phyloP scores from a whole-genome alignment of 129 eudicot genomes.

The Helianthus tuberosus region DNA sequence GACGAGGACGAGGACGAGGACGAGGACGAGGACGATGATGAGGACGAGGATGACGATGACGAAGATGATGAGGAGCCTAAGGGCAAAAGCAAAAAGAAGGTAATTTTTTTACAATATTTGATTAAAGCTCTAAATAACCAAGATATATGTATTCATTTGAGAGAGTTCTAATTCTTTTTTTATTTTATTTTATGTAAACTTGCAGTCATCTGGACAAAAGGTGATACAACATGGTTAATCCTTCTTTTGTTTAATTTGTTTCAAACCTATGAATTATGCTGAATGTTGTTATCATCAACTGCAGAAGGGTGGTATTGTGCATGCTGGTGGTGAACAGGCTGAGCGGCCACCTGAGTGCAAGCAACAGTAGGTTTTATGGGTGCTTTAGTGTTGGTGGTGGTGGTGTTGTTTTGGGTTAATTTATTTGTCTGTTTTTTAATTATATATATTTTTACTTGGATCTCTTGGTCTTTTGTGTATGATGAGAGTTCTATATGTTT shows the following conservation, averaged over 20 bases:
- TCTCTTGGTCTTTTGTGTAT: conserved; percentile 12
- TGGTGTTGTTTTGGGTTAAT: conserved; percentile 18
- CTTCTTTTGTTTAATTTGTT: not conserved
- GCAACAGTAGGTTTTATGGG: conserved; percentile 46
- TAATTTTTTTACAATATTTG: not conserved
- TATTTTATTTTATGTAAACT: conserved; percentile 9
- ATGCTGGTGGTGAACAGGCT: conserved; percentile 52
- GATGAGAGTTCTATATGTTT: conserved; percentile 12
- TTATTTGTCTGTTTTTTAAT: conserved; percentile 21
- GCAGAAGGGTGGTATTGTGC: conserved; percentile 50
- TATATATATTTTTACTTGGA: conserved; percentile 22
- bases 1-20: conserved; percentile 56
- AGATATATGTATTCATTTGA: not conserved
- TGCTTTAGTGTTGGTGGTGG: not conserved
- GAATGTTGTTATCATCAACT: conserved; percentile 12
- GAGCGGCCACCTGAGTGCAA: conserved; percentile 79
- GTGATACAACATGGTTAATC: conserved; percentile 27
- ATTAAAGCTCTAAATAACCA: not conserved
- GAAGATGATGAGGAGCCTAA: conserved; percentile 29
- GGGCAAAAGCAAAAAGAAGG: conserved; percentile 59
- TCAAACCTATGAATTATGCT: not conserved
- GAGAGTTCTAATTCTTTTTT: conserved; percentile 15
- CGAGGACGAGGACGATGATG: conserved; percentile 44
- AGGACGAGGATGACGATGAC: not conserved
- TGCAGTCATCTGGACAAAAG: conserved; percentile 55